A percentile compares a stretch with the other conserved stretches of the same genome.
phyloP scores from a whole-genome alignment of 768 basidiomycete genomes.

The Lactarius evosmus region DNA sequence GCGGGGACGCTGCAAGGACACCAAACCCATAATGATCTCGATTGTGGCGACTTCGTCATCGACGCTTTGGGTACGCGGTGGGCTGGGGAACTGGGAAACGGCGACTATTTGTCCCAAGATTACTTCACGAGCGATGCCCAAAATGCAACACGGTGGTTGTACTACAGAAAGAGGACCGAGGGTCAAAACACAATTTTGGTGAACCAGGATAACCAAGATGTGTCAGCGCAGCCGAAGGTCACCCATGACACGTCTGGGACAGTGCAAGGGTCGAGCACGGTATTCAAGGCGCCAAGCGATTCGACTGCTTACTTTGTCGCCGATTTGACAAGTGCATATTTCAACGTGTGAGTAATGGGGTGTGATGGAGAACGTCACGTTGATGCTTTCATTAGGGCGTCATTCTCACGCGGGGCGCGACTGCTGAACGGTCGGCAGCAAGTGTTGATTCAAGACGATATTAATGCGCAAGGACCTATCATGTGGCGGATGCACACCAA shows the following conservation, averaged over 20 bases:
- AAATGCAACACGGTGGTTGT: constrained; percentile 72
- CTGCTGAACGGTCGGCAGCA: constrained; percentile 80
- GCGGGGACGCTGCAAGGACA: constrained; percentile 76
- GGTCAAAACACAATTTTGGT: constrained; percentile 95
- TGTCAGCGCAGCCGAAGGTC: constrained; percentile 57
- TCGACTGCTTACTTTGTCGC: constrained; percentile 83
- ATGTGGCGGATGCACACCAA: constrained; percentile 98
- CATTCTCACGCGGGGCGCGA: constrained; percentile 82
- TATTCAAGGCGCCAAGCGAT: constrained; percentile 52
- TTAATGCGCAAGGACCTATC: constrained; percentile 53
- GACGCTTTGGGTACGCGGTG: constrained; percentile 92
- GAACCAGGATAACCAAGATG: constrained; percentile 73
- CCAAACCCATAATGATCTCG: constrained; percentile 94
- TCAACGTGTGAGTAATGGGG: constrained; percentile 52
- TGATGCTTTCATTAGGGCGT: constrained; percentile 43
- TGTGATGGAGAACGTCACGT: background rate
- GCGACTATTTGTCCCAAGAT: constrained; percentile 67
- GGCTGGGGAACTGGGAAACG: constrained; percentile 93
- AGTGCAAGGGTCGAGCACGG: constrained; percentile 81
- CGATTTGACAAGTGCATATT: constrained; percentile 76
- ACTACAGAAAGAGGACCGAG: constrained; percentile 95
- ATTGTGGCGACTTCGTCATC: constrained; percentile 91
- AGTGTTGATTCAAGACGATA: constrained; percentile 92
- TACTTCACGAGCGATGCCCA: constrained; percentile 82
- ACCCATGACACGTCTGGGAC: constrained; percentile 53